These are phyloP conservation scores for Dissoconium aciculare DNA, from an alignment of 2,329 filamentous ascomycete genomes.

Conservation along the genomic window DNA sequence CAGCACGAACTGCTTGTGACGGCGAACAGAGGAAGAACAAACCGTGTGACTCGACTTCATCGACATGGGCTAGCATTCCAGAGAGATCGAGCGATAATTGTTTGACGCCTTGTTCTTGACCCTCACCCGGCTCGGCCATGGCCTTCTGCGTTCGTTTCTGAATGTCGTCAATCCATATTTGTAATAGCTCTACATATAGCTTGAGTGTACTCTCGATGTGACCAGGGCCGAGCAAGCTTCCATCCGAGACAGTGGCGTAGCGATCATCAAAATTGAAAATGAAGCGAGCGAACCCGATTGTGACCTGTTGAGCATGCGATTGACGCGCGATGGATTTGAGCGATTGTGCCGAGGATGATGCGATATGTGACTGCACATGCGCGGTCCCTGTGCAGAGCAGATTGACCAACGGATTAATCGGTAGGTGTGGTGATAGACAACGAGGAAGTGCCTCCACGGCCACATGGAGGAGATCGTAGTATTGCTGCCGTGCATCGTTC, in stretches of 20 bases:
- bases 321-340: slow-evolving; percentile 91
- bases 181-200: slow-evolving; percentile 81
- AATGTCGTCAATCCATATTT: slow-evolving; percentile 97
- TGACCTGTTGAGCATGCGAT: slow-evolving; percentile 84
- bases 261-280: slow-evolving; percentile 98
- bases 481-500: slow-evolving; percentile 77
- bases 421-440: slow-evolving; percentile 81
- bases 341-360: slow-evolving; percentile 78
- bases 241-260: slow-evolving; percentile 95
- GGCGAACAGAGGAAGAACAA: slow-evolving; percentile 96
- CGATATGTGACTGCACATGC: slow-evolving; percentile 85
- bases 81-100: slow-evolving; percentile 54
- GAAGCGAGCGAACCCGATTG: slow-evolving; percentile 89
- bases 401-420: slow-evolving; percentile 87
- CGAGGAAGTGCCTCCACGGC: slow-evolving; percentile 88
- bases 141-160: slow-evolving; percentile 68
- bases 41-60: slow-evolving; percentile 92
- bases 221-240: slow-evolving; percentile 81
- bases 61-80: slow-evolving; percentile 79
- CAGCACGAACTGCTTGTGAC: slow-evolving; percentile 72
- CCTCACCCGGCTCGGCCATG: slow-evolving; percentile 47
- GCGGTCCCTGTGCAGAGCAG: slow-evolving; percentile 91
- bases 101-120: slow-evolving; percentile 27
- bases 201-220: slow-evolving; percentile 91
- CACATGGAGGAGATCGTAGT: slow-evolving; percentile 89